phyloP scores from a whole-genome alignment of 2,329 filamentous ascomycete genomes.

The Pyrenophora teres region DNA sequence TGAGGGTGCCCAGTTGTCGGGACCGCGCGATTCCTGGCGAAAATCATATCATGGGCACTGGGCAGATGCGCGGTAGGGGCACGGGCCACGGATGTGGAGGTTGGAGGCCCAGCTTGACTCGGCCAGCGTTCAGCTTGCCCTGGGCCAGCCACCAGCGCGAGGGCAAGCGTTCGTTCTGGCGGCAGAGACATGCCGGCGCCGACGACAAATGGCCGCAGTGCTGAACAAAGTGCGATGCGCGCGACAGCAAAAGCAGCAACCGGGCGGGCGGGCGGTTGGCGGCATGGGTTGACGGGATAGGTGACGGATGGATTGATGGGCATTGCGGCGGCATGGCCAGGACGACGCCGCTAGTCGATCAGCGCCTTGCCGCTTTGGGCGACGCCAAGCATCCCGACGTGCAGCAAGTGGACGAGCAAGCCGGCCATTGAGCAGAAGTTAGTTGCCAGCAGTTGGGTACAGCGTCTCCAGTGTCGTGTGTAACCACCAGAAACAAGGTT shows the following conservation, averaged over 20 bases:
- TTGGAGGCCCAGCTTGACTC: constrained; percentile 3
- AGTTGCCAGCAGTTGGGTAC: no score
- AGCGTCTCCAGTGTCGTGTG: not conserved
- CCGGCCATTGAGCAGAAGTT: constrained; percentile 1
- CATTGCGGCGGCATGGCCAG: constrained; percentile 27
- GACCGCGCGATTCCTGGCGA: constrained; percentile 32
- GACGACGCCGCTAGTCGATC: constrained; percentile 28
- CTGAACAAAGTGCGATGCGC: constrained; percentile 5
- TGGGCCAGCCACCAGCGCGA: constrained; percentile 26
- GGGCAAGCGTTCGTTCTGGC: constrained; percentile 7
- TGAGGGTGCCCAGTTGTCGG: constrained; percentile 31
- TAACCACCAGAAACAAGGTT: constrained; percentile 11
- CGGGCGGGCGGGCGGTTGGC: no score
- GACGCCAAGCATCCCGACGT: constrained; percentile 25
- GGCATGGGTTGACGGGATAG: constrained; percentile 23
- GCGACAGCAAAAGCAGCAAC: constrained; percentile 8
- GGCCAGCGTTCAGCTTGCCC: constrained; percentile 22
- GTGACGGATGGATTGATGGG: constrained; percentile 19
- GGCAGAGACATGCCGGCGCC: constrained; percentile 3
- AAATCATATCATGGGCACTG: constrained; percentile 36
- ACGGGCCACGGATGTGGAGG: constrained; percentile 13
- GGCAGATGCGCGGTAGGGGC: constrained; percentile 19
- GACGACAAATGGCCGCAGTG: constrained; percentile 9
- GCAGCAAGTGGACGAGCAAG: constrained; percentile 6
- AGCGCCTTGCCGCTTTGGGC: constrained; percentile 19